Evolutionary conservation across 768 basidiomycete species (phyloP).

Genomic region (Mycena galopus): DNA sequence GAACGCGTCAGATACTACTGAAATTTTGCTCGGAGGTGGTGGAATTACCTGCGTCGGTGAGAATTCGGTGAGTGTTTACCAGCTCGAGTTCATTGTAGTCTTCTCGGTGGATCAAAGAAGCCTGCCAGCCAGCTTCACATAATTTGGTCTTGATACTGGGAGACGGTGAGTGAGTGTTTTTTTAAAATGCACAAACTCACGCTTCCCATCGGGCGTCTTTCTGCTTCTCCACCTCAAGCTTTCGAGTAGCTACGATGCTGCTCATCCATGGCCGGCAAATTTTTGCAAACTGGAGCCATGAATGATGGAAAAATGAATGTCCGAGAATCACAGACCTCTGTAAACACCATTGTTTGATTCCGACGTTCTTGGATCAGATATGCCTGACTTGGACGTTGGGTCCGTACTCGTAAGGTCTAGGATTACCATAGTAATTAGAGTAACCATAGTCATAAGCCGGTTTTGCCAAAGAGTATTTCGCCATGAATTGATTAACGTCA

Average conservation of each 20-base stretch:
- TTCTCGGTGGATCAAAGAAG: background rate
- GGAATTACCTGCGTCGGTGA: conserved; percentile 18
- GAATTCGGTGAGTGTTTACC: background rate
- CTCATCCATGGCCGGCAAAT: conserved; percentile 8
- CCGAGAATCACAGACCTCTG: conserved; percentile 4
- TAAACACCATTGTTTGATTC: conserved; percentile 1
- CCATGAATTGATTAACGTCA: conserved; percentile 6
- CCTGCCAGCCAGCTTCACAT: conserved; percentile 18
- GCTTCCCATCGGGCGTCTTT: conserved; percentile 2
- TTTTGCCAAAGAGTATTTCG: background rate
- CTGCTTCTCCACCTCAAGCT: background rate
- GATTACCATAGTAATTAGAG: too few relatives aligned
- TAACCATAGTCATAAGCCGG: too few relatives aligned
- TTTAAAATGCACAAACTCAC: background rate
- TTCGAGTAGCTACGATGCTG: background rate
- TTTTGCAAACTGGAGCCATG: background rate
- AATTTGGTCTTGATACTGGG: conserved; percentile 18
- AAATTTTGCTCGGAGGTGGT: background rate
- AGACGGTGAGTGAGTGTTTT: background rate
- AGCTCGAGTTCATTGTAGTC: background rate
- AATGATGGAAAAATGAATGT: background rate
- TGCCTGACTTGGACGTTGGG: too few relatives aligned
- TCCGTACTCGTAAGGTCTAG: background rate
- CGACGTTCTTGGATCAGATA: conserved; percentile 15
- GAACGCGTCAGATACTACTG: background rate